These are phyloP conservation scores for Gnaphalium uliginosum DNA, from an alignment of 129 eudicot species.

Conservation along the genomic window DNA sequence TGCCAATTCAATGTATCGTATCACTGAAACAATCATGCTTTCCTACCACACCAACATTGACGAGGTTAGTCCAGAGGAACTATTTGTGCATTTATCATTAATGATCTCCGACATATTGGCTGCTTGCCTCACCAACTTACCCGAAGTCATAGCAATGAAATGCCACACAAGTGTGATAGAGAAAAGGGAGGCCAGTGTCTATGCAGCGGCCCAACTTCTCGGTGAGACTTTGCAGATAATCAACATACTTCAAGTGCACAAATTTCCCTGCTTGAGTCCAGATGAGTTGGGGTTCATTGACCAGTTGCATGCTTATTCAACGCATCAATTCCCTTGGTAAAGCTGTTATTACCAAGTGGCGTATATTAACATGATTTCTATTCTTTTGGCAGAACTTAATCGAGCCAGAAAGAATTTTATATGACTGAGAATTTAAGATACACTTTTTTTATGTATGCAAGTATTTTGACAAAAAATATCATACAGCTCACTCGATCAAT, in stretches of 20 bases:
- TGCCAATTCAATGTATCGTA: slow-evolving; percentile 48
- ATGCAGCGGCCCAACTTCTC: slow-evolving; percentile 38
- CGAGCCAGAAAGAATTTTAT: too few species aligned
- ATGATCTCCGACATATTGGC: slow-evolving; percentile 40
- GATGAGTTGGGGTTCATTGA: slow-evolving; percentile 24
- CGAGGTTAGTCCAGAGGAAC: neutral
- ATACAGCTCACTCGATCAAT: too few species aligned
- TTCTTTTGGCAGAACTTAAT: too few species aligned
- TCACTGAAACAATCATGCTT: slow-evolving; percentile 25
- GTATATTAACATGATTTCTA: too few species aligned
- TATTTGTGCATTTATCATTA: slow-evolving; percentile 25
- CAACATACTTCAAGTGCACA: slow-evolving; percentile 13
- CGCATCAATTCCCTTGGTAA: too few species aligned
- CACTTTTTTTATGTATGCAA: too few species aligned
- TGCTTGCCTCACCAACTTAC: slow-evolving; percentile 43
- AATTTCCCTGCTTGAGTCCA: slow-evolving; percentile 10
- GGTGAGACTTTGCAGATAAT: slow-evolving; percentile 40
- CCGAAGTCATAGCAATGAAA: slow-evolving; percentile 32
- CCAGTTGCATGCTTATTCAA: slow-evolving; percentile 27
- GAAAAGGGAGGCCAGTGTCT: slow-evolving; percentile 34
- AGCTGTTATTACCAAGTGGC: too few species aligned
- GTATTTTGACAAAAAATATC: too few species aligned
- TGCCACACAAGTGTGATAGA: slow-evolving; percentile 32
- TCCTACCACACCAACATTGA: neutral
- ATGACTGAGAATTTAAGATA: too few species aligned